Base-by-base conservation (phyloP, 257 asterid species). In the Thymus mandschuricus region DNA sequence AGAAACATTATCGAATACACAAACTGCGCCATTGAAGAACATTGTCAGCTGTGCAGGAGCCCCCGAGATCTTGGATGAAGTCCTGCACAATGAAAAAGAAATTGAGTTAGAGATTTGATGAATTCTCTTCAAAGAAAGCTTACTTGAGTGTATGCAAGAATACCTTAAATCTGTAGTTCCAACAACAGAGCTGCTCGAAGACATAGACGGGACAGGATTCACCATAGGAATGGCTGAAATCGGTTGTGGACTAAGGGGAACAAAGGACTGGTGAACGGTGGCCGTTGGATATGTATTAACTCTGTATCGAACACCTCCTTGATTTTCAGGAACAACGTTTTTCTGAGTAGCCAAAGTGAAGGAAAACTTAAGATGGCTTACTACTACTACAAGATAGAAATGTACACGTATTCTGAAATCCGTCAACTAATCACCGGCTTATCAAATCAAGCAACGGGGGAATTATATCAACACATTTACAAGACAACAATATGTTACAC, bases 21-120 rank as follows among this genome's bases (percentile, higher is more conserved):
- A 87, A 4, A 92, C 96, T 0, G 96, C 84, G 54, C 98, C 98
- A 27, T 85, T 84, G 51, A 88, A 92, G 83, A 92, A 92, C 65
- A 92, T 84, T 68, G 96, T 92, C 85, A 92, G 51, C 80, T 90
- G 97, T 72, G 92, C 82, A 28, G 97, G 91, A 21, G 85, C 75
- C 9, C 72, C 76, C 4, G 87, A 69, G 64, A 61, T 60, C 81
- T 73, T 80, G 33, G 84, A 29, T 68, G 80, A 71, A 40, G 64
- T 81, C 83, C 96, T 92, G 75, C 61, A 73, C 10, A 40, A 73
- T 2, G 60, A 55, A 62, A 38, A 51, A 28, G 58, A 48, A 61
- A 38, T 38, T 15, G 61, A 50, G 48, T 79, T 61, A 79, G 66
- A 10, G 21, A 61, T 38, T 51, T 54, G 8, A 49, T 29, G 35